Evolutionary conservation across 352 stramenopile species (phyloP).

Genomic region (Phytophthora pistaciae): DNA sequence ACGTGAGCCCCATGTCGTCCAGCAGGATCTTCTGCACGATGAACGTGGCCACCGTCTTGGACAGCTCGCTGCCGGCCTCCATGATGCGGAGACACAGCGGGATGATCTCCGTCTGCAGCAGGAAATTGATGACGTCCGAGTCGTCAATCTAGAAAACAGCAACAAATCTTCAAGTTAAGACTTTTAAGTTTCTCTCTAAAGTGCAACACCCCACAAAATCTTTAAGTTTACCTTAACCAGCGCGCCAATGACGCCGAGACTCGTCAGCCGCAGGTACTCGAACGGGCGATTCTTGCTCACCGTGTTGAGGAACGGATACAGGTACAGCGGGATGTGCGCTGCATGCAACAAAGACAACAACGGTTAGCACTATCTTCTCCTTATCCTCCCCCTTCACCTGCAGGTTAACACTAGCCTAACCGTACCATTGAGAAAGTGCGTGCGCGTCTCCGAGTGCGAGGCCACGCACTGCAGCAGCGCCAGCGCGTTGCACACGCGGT

Average conservation of each 20-base stretch:
- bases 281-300: conserved; percentile 99
- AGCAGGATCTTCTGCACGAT: conserved; percentile 99
- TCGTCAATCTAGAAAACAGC: conserved; percentile 93
- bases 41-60: conserved; percentile 99
- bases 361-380: neutral
- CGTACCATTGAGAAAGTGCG: conserved; percentile 94
- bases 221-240: conserved; percentile 93
- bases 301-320: conserved; percentile 99
- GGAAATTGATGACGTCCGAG: conserved; percentile 98
- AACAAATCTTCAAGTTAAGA: conserved; percentile 1
- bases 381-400: neutral
- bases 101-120: conserved; percentile 99
- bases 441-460: conserved; percentile 97
- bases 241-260: conserved; percentile 98
- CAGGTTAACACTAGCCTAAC: conserved; percentile 13
- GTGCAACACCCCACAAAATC: neutral
- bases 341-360: neutral
- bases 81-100: conserved; percentile 99
- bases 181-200: neutral
- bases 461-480: conserved; percentile 98
- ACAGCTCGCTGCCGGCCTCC: conserved; percentile 98
- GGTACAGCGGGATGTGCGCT: conserved; percentile 98
- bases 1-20: conserved; percentile 98
- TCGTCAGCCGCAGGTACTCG: conserved; percentile 98
- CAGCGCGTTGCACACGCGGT: conserved; percentile 98